Conservation (phyloP, 1,284 basidiomycete species). For the Retiboletus flavoniger region DNA sequence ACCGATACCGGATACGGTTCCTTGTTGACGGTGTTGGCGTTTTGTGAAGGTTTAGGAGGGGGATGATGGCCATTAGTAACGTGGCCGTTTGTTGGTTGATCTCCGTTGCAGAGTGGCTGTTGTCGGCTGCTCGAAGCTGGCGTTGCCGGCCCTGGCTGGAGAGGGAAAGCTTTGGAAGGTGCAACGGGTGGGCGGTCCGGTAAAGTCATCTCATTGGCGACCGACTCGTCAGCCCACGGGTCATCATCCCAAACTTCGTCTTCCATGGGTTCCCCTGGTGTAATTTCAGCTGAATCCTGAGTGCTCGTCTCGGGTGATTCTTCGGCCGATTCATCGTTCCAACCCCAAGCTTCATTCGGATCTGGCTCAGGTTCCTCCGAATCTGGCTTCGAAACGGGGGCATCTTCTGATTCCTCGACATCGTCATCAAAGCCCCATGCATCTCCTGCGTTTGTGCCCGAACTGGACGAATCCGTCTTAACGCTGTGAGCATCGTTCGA, state of each 20-base stretch:
- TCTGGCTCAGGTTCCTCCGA: slow-evolving; percentile 32
- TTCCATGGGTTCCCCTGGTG: slow-evolving; percentile 21
- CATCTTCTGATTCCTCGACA: slow-evolving; percentile 22
- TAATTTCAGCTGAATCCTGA: slow-evolving; percentile 27
- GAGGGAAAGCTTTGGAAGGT: slow-evolving; percentile 42
- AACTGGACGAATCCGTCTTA: slow-evolving; percentile 23
- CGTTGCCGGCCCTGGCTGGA: slow-evolving; percentile 33
- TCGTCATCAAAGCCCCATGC: slow-evolving; percentile 64
- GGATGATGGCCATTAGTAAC: slow-evolving; percentile 19
- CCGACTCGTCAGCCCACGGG: slow-evolving; percentile 55
- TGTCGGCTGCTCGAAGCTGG: slow-evolving; percentile 49
- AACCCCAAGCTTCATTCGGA: slow-evolving; percentile 63
- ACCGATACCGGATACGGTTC: slow-evolving; percentile 62
- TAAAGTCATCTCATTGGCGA: slow-evolving; percentile 20
- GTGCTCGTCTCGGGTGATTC: slow-evolving; percentile 4
- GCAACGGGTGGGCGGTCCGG: slow-evolving; percentile 24
- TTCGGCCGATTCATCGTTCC: slow-evolving; percentile 47
- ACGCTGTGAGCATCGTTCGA: slow-evolving; percentile 11
- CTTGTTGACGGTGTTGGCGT: slow-evolving; percentile 32
- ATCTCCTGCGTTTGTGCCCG: slow-evolving; percentile 33
- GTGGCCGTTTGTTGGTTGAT: slow-evolving; percentile 32
- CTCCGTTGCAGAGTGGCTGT: slow-evolving; percentile 17
- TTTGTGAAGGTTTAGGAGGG: slow-evolving; percentile 16
- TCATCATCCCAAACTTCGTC: slow-evolving; percentile 57
- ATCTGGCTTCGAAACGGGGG: slow-evolving; percentile 11